Evolutionary conservation across 495 filamentous ascomycete genomes (phyloP), one percentile per base, ranked within the genome.

Genomic region (Penicillium daleae): DNA sequence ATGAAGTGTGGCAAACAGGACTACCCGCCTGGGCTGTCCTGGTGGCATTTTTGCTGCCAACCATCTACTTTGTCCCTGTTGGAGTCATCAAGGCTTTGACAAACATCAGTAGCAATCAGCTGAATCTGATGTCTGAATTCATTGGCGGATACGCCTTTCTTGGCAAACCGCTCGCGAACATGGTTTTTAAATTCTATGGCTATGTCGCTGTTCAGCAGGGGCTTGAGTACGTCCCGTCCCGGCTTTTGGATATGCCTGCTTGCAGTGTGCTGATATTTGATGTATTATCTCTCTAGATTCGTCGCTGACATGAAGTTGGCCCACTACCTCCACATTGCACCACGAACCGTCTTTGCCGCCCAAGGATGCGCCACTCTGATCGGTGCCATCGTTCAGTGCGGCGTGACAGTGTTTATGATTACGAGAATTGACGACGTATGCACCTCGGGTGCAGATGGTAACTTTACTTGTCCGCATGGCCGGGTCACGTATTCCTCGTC

Each of bases 301-400:
- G 88, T 91, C 77, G 88, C 77, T 80, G 80, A 89, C 83, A 76
- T 91, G 90, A 80, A 93, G 86, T 71, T 92, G 84, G 89, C 86
- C 8, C 87, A 91, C 68, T 92, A 91, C 74, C 86, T 91, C 75
- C 90, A 91, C 68, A 85, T 90, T n/a, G 85, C 88, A 1, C 88
- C 88, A 0, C 79, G 88, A 6, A 87, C 83, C 1, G 82, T 90
- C 70, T 92, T 92, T 72, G 76, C 84, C 64, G 86, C 86, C 0
- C 88, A 91, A 69, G 86, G 89, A 0, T 77, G 90, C 8, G 86
- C 87, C 26, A 89, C 86, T 0, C 84, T 87, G 4, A 71, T 89
- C 31, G 87, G 87, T 2, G 88, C 86, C 62, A 80, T 92, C 57
- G 84, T 90, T 42, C 88, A 90, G 64, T 80, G 89, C 46, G 74